Evolutionary conservation across 805 yeast species (phyloP).

Genomic region (Candida mattraensis): DNA sequence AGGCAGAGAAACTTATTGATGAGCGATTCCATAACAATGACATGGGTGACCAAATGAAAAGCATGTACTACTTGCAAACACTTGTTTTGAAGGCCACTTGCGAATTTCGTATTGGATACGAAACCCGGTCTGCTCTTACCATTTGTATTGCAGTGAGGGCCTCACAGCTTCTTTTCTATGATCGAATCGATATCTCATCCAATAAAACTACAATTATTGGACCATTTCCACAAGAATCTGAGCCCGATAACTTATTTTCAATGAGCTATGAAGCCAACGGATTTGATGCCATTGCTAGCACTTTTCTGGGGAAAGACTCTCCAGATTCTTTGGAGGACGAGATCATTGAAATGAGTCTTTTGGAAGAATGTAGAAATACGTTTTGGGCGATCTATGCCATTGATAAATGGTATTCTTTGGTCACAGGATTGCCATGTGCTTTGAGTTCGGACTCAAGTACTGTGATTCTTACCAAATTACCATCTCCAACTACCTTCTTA

Average conservation of each 20-base stretch:
- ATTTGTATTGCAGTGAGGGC: slow-evolving; percentile 28
- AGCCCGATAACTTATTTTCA: no score
- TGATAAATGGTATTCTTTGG: slow-evolving; percentile 35
- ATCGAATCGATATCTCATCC: slow-evolving; percentile 29
- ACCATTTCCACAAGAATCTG: no score
- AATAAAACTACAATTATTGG: slow-evolving; percentile 4
- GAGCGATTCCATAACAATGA: slow-evolving; percentile 20
- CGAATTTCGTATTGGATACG: slow-evolving; percentile 29
- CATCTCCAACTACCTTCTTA: slow-evolving; percentile 30
- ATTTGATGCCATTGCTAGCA: no score
- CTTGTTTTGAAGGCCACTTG: slow-evolving; percentile 25
- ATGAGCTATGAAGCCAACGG: no score
- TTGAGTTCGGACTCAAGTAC: slow-evolving; percentile 27
- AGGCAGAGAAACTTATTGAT: slow-evolving; percentile 16
- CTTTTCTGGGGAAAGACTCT: slow-evolving; percentile 1
- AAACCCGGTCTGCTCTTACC: slow-evolving; percentile 29
- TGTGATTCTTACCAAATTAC: slow-evolving; percentile 31
- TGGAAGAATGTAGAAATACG: slow-evolving; percentile 32
- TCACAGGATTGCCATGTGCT: slow-evolving; percentile 33
- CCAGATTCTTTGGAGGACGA: no score
- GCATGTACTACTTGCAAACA: slow-evolving; percentile 28
- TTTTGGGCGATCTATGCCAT: slow-evolving; percentile 33
- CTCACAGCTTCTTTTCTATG: slow-evolving; percentile 31
- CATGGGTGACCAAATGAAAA: slow-evolving; percentile 17
- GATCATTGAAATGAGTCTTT: no score